These are phyloP conservation scores for Boletellus ananiceps DNA, from an alignment of 768 basidiomycete species.

Conservation along the genomic window DNA sequence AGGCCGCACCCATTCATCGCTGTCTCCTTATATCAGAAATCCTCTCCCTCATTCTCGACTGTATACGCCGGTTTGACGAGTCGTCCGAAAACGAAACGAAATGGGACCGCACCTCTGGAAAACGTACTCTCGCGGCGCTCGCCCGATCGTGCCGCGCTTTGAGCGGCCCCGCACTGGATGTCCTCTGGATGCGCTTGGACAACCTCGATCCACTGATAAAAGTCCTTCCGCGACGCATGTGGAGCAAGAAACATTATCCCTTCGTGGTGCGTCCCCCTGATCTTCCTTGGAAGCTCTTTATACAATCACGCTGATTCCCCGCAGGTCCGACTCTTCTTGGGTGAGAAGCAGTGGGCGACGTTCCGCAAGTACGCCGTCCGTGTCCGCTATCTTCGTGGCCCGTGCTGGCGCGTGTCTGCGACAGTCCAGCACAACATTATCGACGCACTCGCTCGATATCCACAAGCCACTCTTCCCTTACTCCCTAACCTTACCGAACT, in stretches of 20 bases:
- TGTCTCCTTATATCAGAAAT: conserved; percentile 22
- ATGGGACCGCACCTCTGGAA: conserved; percentile 13
- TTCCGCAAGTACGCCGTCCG: conserved; percentile 25
- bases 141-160: conserved; percentile 25
- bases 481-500: conserved; percentile 25
- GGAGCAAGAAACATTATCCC: conserved; percentile 19
- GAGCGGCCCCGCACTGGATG: conserved; percentile 22
- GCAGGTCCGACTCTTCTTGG: conserved; percentile 23
- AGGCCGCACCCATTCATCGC: conserved; percentile 14
- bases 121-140: conserved; percentile 23
- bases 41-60: conserved; percentile 20
- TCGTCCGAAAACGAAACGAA: conserved; percentile 13
- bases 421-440: conserved; percentile 17
- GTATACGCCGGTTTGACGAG: conserved; percentile 20
- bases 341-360: conserved; percentile 25
- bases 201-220: conserved; percentile 26
- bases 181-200: conserved; percentile 27
- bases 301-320: background rate
- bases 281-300: background rate
- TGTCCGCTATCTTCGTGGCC: conserved; percentile 20
- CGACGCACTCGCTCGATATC: conserved; percentile 10
- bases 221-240: conserved; percentile 23
- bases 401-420: conserved; percentile 18
- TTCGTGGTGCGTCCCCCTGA: conserved; percentile 15
- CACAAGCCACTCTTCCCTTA: conserved; percentile 14